phyloP scores from a whole-genome alignment of 2,329 filamentous ascomycete genomes.

The Magnaporthiopsis incrustans region DNA sequence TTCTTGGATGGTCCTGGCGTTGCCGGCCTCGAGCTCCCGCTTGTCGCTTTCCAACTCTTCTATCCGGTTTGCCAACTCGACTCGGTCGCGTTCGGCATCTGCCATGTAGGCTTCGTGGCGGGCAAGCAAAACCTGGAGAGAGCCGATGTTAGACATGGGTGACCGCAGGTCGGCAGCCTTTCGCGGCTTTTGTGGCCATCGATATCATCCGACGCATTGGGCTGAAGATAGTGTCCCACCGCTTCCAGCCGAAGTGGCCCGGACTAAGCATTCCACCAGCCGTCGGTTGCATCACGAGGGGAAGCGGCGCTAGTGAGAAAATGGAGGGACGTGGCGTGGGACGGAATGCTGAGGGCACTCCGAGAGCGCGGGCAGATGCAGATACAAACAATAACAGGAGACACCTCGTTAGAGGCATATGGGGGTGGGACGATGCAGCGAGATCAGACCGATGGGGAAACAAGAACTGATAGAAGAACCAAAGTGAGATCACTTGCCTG shows the following conservation, averaged over 20 bases:
- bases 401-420: neutral
- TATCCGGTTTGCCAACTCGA: slow-evolving; percentile 63
- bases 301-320: neutral
- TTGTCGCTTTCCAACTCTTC: slow-evolving; percentile 70
- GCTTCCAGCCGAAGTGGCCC: neutral
- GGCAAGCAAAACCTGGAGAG: slow-evolving; percentile 75
- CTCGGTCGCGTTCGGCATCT: slow-evolving; percentile 80
- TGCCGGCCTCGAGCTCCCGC: slow-evolving; percentile 63
- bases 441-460: neutral
- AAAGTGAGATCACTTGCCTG: slow-evolving; percentile 59
- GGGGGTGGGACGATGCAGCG: neutral
- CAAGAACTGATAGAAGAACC: slow-evolving; percentile 7
- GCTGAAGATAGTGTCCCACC: neutral
- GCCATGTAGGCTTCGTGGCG: slow-evolving; percentile 93
- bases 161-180: neutral
- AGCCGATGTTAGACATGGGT: slow-evolving; percentile 54
- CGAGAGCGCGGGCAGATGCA: neutral
- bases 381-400: neutral
- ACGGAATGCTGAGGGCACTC: neutral
- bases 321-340: neutral
- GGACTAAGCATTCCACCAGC: neutral
- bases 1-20: slow-evolving; percentile 71
- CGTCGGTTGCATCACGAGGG: neutral
- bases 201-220: neutral
- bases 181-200: neutral